These are phyloP conservation scores for Citrus mangshanensis DNA, from an alignment of 345 rosid species.

Conservation along the genomic window DNA sequence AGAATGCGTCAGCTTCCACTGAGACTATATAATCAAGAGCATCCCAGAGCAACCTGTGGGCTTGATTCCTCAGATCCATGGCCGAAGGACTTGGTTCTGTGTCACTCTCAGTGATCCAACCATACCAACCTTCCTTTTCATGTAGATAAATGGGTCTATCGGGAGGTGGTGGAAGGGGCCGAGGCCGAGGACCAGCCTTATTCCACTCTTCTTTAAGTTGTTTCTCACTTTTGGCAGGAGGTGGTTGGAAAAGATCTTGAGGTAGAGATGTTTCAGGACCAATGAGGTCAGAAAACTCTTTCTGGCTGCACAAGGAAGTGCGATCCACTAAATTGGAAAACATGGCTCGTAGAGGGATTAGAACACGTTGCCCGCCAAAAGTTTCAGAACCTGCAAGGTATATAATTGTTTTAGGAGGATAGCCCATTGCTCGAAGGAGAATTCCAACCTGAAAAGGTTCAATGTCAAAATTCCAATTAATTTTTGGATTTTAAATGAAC, in stretches of 20 bases:
- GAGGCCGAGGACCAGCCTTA: constrained; percentile 93
- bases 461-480: background rate
- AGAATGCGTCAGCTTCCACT: constrained; percentile 87
- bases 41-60: constrained; percentile 91
- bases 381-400: constrained; percentile 93
- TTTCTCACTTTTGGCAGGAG: constrained; percentile 57
- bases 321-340: constrained; percentile 72
- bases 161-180: constrained; percentile 99
- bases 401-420: constrained; percentile 75
- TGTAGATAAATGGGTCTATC: constrained; percentile 87
- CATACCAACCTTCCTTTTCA: constrained; percentile 99
- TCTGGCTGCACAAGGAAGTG: constrained; percentile 70
- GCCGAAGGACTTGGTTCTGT: constrained; percentile 81
- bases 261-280: constrained; percentile 86
- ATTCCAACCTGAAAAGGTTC: constrained; percentile 76
- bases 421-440: constrained; percentile 89
- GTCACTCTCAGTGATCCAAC: constrained; percentile 82
- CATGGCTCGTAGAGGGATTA: constrained; percentile 93
- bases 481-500: background rate
- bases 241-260: constrained; percentile 35
- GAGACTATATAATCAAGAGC: constrained; percentile 93
- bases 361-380: constrained; percentile 91
- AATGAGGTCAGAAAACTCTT: constrained; percentile 66
- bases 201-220: constrained; percentile 85
- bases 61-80: constrained; percentile 74